Percentiles rank a stretch among this genome's conserved stretches.
These are phyloP conservation scores for Nannizziopsis barbatae DNA, from an alignment of 2,329 filamentous ascomycete genomes.

Conservation along the genomic window DNA sequence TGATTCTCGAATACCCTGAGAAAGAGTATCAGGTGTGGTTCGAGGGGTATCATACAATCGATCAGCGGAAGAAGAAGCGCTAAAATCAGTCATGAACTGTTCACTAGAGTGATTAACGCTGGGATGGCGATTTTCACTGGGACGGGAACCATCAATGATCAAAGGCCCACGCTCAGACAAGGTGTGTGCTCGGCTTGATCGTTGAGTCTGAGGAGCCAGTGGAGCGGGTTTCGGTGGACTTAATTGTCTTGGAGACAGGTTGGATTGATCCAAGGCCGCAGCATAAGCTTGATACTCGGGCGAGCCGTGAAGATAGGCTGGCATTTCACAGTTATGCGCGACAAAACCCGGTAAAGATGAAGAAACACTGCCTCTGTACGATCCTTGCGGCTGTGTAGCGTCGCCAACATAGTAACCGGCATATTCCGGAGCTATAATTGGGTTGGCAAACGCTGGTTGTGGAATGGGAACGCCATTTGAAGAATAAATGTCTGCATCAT, in stretches of 20 bases:
- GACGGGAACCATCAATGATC: constrained; percentile 39
- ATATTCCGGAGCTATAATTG: constrained; percentile 33
- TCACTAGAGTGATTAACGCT: constrained; percentile 28
- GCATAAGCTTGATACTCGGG: constrained; percentile 26
- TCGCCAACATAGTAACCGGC: constrained; percentile 38
- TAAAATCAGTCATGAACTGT: constrained; percentile 23
- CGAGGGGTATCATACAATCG: constrained; percentile 28
- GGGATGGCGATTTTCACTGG: constrained; percentile 28
- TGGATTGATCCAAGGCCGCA: constrained; percentile 15
- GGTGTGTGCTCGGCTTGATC: constrained; percentile 7
- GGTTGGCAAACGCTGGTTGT: constrained; percentile 27
- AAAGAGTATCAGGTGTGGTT: constrained; percentile 30
- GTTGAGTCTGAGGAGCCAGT: constrained; percentile 2
- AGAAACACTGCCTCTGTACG: constrained; percentile 30
- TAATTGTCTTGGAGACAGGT: constrained; percentile 17
- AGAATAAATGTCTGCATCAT: constrained; percentile 26
- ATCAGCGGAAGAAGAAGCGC: constrained; percentile 34
- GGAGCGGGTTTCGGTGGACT: constrained; percentile 14
- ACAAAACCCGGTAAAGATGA: constrained; percentile 30
- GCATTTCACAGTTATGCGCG: constrained; percentile 27
- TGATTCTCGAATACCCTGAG: constrained; percentile 30
- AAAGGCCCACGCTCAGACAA: constrained; percentile 31
- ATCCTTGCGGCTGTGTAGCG: constrained; percentile 33
- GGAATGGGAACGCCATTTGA: constrained; percentile 27
- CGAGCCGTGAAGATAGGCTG: constrained; percentile 25